Base-by-base conservation (phyloP, 805 yeast genomes). In the Saccharomycopsis schoenii region DNA sequence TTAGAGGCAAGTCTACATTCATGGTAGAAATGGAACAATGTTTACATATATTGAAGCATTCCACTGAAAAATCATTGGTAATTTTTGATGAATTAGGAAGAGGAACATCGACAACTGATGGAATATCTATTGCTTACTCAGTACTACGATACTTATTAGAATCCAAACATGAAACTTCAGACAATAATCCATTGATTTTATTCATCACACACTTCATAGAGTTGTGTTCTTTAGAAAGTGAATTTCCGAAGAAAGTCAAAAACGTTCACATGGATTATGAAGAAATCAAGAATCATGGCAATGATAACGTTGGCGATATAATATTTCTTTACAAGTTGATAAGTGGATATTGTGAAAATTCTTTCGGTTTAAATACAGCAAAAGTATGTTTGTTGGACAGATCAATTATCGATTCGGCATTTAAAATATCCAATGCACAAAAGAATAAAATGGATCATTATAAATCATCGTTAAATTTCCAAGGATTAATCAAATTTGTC, bases 361-460 rank as follows among this genome's bases (percentile, higher is more conserved):
- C 92, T 60, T 90, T 86, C 70, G 97, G 97, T 0, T 74, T 92
- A 41, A 89, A 91, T 68, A 96, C 89, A 43, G 97, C 97, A 0
- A 79, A 82, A 62, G 68, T 90, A 61, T 94, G 97, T 0, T 82
- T 82, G 0, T 72, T 91, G 1, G 82, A 85, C 0, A 68, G 67
- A 2, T 68, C 67, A 1, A 73, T 86, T 6, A 74, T 84, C 4
- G 69, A 72, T 0, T 66, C 69, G 2, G 89, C 89, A 0, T 72
- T 55, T 57, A 66, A 58, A 70, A 62, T 70, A 10, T 71, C 76
- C 2, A 66, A 69, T 40, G 42, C 25, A 14, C 29, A 24, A 5
- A 59, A 58, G 29, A 4, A 6, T 5, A 50, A 21, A 14, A 47
- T 47, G 14, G 15, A 21, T 10, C 2, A 19, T 15, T 24, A 24